These are phyloP conservation scores for Plasmodium adleri DNA, from an alignment of 169 alveolate genomes.

Conservation along the genomic window DNA sequence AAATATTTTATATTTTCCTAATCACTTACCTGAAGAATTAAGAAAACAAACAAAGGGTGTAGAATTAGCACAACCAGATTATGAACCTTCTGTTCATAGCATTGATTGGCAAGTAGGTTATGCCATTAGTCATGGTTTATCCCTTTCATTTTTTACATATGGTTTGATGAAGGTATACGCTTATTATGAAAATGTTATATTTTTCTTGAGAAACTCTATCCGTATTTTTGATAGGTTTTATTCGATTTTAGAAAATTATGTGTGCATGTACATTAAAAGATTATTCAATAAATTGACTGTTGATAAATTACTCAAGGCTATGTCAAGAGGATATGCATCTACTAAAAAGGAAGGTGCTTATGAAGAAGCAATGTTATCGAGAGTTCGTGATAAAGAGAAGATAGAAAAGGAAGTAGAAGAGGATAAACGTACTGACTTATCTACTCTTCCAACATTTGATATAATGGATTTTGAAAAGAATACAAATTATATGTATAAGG, in stretches of 20 bases:
- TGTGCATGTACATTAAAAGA: not conserved
- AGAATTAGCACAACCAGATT: not conserved
- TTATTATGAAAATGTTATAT: conserved; percentile 25
- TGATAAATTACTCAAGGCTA: conserved; percentile 30
- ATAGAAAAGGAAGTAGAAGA: not conserved
- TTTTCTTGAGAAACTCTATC: conserved; percentile 4
- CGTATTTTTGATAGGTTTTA: conserved; percentile 53
- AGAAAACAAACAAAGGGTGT: conserved; percentile 25
- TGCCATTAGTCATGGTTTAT: conserved; percentile 20
- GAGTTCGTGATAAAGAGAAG: conserved; percentile 4
- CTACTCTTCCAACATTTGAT: not conserved
- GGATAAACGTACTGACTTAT: not conserved
- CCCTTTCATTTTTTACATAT: conserved; percentile 6
- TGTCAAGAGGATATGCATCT: conserved; percentile 12
- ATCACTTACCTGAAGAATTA: conserved; percentile 23
- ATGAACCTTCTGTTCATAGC: conserved; percentile 18
- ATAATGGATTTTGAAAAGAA: not conserved
- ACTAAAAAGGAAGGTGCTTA: conserved; percentile 27
- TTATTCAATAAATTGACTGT: conserved; percentile 9
- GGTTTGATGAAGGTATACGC: conserved; percentile 16
- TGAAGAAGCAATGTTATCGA: conserved; percentile 17
- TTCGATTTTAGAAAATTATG: conserved; percentile 21
- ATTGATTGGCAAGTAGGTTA: not conserved
- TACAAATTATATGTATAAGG: conserved; percentile 9
- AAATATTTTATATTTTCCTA: conserved; percentile 30